Evolutionary conservation across 805 yeast species (phyloP), one percentile per base, ranked within the genome.

Genomic region (Hanseniaspora clermontiae): DNA sequence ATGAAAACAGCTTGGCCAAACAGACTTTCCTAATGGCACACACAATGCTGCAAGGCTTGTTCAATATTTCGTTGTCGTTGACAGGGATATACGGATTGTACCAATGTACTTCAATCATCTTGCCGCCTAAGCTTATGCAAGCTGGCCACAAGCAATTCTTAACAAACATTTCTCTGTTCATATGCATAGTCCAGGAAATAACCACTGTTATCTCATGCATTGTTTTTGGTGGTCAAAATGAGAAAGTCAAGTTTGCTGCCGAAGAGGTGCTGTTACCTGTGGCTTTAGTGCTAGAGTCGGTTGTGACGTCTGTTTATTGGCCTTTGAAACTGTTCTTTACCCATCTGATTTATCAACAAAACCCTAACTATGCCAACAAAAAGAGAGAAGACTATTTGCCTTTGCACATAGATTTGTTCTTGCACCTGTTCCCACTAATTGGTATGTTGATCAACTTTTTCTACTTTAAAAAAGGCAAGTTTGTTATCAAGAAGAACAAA

Each of bases 101-200:
- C 51, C 49, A 56, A n/a, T 66, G 68, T 37, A 57, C 67, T 5
- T 31, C 48, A 14, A 58, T 69, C 12, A 46, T 63, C 14, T 67
- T 84, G 29, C 88, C 89, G 0, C 70, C 68, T 0, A 70, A 68
- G 39, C 66, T 84, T 31, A 70, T 63, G 1, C 66, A 69, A 24
- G 91, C 82, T 0, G 91, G 91, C 1, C 84, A 79, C 57, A 76
- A 75, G 68, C 91, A 85, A 64, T 85, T 85, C 64, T 71, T 84
- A 51, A 85, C 93, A 4, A 84, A 83, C 64, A 62, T 83, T n/a
- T 77, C 84, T 9, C 72, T 83, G 36, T 63, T 68, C 1, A 63
- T 76, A 17, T 75, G 85, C 2, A 51, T 56, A 7, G 31, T 49
- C 3, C 57, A 53, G 17, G 45, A 53, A 32, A 27, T 46, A 6